Base-by-base conservation (phyloP, 2,329 filamentous ascomycete species). In the Claviceps sp. region DNA sequence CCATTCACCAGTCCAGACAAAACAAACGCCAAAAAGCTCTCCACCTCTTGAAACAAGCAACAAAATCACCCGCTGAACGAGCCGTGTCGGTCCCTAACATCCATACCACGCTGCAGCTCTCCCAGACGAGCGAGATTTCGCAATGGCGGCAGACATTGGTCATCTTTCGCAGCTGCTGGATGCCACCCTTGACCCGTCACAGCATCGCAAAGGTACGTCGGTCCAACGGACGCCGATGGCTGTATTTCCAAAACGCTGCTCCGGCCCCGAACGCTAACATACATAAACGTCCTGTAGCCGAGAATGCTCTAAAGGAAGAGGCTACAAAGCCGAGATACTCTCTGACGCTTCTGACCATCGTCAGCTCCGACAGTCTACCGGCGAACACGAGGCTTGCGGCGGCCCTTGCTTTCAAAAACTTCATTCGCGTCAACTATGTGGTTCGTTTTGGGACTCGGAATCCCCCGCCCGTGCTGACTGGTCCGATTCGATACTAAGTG, bases 391-490 rank as follows among this genome's bases (percentile, higher is more conserved):
- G 93, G 56, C 82, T 98, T 43, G 82, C 91, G 6, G 88, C 87
- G 62, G 88, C 93, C 30, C 77, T 98, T 55, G 93, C 87, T 73
- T 98, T 98, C 80, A 98, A 98, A 73, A 98, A 98, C 74, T 95
- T 95, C 69, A 89, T 98, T 64, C 86, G 87, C 68, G 82, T 86
- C 65, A 93, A 89, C 74, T 98, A 94, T 81, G 87, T 89, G 61
- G 82, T 85, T 70, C 60, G 80, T 73, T 34, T 46, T 14, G 53
- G 22, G 40, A 48, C 47, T 26, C 30, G 8, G 41, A 37, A n/a
- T 22, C 26, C 24, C 11, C 44, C 42, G 13, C 5, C 14, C 48
- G 45, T 56, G 26, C 38, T 49, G 50, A 43, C 38, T 39, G 41
- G 44, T 44, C 53, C 52, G 40, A 47, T 52, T 19, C 14, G n/a